Base-by-base conservation (phyloP, 495 filamentous ascomycete genomes). In the Penicillium flavigenum region DNA sequence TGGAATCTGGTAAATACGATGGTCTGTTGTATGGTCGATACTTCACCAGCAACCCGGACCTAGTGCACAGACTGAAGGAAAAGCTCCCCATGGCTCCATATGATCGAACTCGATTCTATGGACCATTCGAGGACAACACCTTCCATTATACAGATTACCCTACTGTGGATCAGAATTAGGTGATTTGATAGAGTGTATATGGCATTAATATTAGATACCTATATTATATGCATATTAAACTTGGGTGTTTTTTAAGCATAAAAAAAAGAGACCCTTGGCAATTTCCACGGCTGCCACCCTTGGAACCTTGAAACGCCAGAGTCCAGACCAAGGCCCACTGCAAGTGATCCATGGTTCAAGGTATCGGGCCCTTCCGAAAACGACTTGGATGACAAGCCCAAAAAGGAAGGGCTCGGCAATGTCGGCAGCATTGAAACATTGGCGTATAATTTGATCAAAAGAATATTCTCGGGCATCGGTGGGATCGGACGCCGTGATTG, bases 11-110 rank as follows among this genome's bases (percentile, higher is more conserved):
- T 5, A 68, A 64, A 24, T 79, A 75, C 48, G 79, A 79, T 49
- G 67, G 47, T 8, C 31, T 74, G 44, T 76, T 79, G 2, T 90
- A 84, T 65, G 87, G 87, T 19, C 67, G 84, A 17, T 77, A 77
- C 55, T 92, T 85, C 60, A 86, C 89, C 57, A 73, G 81, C 50
- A 91, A 81, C 45, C 88, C 88, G 0, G 88, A 91, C 66, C 65
- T 92, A 56, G 76, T 81, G 8, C 83, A 79, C 50, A 70, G 85
- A 54, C 45, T 90, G 46, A 63, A 76, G 62, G 70, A 86, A 46
- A 82, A 79, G 0, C 70, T 86, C 29, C 63, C 67, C 32, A 65
- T 90, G 58, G 74, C 65, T 14, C 59, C 61, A 32, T 89, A 87
- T 63, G 71, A 89, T 55, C 74, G 81, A 1, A 59, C 64, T 0